A percentile compares a stretch with the other conserved stretches of the same genome.
Evolutionary conservation across 2,329 filamentous ascomycete species (phyloP).

Genomic region (Drechslerella stenobrocha): DNA sequence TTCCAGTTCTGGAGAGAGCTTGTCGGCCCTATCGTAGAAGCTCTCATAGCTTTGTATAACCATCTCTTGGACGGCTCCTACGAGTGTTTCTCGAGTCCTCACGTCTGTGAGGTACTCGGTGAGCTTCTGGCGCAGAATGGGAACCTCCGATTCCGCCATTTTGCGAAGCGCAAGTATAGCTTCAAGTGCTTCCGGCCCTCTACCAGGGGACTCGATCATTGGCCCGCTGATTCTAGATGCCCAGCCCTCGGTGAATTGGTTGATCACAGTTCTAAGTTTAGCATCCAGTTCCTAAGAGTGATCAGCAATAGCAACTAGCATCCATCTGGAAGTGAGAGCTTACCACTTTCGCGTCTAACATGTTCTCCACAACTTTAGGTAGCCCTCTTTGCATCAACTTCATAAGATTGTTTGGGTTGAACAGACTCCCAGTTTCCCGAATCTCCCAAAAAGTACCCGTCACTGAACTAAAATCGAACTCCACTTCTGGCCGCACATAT

Average conservation of each 20-base stretch:
- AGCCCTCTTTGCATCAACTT: slow-evolving; percentile 64
- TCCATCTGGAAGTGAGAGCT: not conserved
- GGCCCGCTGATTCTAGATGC: slow-evolving; percentile 63
- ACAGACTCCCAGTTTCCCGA: slow-evolving; percentile 66
- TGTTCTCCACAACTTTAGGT: slow-evolving; percentile 70
- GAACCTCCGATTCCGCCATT: slow-evolving; percentile 64
- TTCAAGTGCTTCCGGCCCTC: slow-evolving; percentile 56
- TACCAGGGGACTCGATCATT: slow-evolving; percentile 55
- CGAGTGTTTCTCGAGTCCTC: slow-evolving; percentile 68
- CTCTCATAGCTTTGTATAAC: slow-evolving; percentile 67
- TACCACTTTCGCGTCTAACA: slow-evolving; percentile 70
- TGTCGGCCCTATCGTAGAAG: slow-evolving; percentile 61
- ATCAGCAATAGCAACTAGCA: slow-evolving; percentile 12
- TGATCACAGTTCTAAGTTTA: slow-evolving; percentile 66
- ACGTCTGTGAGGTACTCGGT: slow-evolving; percentile 67
- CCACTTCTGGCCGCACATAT: slow-evolving; percentile 67
- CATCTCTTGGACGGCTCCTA: slow-evolving; percentile 64
- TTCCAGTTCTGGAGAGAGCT: slow-evolving; percentile 51
- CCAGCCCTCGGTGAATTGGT: slow-evolving; percentile 66
- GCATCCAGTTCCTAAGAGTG: slow-evolving; percentile 62
- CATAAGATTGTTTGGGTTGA: slow-evolving; percentile 67
- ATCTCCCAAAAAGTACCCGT: slow-evolving; percentile 70
- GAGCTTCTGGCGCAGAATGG: slow-evolving; percentile 62
- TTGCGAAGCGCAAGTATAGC: slow-evolving; percentile 60
- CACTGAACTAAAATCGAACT: slow-evolving; percentile 68